Conservation (phyloP, 2,329 filamentous ascomycete species). For the Alternaria ethzedia region DNA sequence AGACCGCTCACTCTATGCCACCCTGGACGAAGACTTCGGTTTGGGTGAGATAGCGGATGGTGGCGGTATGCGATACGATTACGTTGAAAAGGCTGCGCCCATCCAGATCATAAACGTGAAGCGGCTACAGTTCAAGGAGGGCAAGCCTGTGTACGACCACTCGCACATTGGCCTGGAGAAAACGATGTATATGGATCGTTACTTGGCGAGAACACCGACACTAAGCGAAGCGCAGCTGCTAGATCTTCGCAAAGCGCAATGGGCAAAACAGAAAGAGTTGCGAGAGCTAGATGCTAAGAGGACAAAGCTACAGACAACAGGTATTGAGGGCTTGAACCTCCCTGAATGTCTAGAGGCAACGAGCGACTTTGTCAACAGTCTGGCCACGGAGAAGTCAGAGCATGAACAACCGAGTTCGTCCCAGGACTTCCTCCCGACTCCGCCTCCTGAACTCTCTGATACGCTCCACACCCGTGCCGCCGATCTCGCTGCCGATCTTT, state of each 20-base stretch:
- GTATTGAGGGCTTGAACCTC: constrained; percentile 35
- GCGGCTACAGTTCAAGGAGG: constrained; percentile 72
- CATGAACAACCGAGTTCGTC: constrained; percentile 4
- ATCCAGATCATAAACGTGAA: constrained; percentile 90
- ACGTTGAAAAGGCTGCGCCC: constrained; percentile 71
- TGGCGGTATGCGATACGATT: constrained; percentile 38
- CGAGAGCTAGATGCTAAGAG: constrained; percentile 59
- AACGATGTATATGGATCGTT: constrained; percentile 84
- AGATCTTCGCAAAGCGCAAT: constrained; percentile 70
- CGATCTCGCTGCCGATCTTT: constrained; percentile 32
- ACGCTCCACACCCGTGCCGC: constrained; percentile 29
- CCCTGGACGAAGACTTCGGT: constrained; percentile 85
- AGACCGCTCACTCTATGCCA: constrained; percentile 76
- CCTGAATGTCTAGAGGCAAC: constrained; percentile 41
- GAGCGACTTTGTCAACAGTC: constrained; percentile 29
- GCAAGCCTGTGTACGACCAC: constrained; percentile 53
- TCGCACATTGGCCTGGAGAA: constrained; percentile 79
- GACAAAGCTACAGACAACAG: constrained; percentile 49
- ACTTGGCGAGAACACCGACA: constrained; percentile 56
- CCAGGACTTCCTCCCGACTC: constrained; percentile 18
- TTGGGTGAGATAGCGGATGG: constrained; percentile 68
- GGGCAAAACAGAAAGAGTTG: constrained; percentile 74
- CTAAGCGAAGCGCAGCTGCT: constrained; percentile 58
- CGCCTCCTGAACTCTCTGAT: constrained; percentile 28
- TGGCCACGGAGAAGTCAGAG: constrained; percentile 18